phyloP scores from a whole-genome alignment of 1,139 yeast genomes.

The Spathaspora jeffriesii region DNA sequence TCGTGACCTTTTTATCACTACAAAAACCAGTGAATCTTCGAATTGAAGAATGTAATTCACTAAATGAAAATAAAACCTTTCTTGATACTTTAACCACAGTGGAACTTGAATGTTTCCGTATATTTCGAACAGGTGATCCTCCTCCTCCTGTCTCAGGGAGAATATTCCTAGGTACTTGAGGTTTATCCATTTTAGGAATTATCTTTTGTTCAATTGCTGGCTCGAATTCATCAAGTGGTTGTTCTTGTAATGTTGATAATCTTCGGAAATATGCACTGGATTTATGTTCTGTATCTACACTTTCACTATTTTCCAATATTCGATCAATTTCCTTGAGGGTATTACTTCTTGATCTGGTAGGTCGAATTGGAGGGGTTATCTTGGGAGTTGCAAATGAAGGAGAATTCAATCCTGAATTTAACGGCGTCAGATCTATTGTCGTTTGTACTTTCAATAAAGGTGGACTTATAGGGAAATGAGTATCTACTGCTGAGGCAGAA shows the following conservation, averaged over 20 bases:
- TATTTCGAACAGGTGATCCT: constrained; percentile 10
- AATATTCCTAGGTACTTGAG: background rate
- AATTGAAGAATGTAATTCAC: constrained; percentile 71
- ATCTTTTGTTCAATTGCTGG: too few species aligned
- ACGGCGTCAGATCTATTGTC: background rate
- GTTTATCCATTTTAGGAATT: too few species aligned
- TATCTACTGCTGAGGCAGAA: constrained; percentile 25
- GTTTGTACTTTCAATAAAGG: constrained; percentile 8
- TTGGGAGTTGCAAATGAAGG: constrained; percentile 11
- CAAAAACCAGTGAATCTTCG: constrained; percentile 69
- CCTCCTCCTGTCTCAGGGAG: constrained; percentile 3
- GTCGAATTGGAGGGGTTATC: constrained; percentile 11
- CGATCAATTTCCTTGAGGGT: constrained; percentile 41
- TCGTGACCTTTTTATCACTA: constrained; percentile 59
- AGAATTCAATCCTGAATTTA: constrained; percentile 14
- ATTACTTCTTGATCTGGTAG: constrained; percentile 36
- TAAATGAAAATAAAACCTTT: constrained; percentile 58
- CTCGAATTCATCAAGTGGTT: constrained; percentile 34
- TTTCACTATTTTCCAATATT: constrained; percentile 41
- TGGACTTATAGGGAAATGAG: constrained; percentile 21
- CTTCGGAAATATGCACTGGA: constrained; percentile 73
- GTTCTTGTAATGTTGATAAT: constrained; percentile 68
- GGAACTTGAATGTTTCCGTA: constrained; percentile 18
- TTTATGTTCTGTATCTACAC: constrained; percentile 45
- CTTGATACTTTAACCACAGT: constrained; percentile 52